These are phyloP conservation scores for Rhypophila decipiens DNA, from an alignment of 495 filamentous ascomycete species.

Conservation along the genomic window DNA sequence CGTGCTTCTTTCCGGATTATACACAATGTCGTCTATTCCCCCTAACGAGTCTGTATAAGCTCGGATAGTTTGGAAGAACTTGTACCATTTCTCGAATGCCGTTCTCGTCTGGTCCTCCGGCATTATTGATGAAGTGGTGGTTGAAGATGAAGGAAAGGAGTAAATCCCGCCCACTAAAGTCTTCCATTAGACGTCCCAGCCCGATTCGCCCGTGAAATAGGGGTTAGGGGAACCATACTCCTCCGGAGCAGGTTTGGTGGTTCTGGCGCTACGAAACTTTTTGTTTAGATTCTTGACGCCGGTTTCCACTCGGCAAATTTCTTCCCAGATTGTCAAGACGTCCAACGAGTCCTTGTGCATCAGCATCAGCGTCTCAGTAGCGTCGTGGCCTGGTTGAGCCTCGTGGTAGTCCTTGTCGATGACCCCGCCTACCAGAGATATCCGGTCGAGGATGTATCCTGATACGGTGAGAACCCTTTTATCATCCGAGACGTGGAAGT, in stretches of 20 bases:
- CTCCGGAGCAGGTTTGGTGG: too few species aligned
- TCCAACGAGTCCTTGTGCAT: background rate
- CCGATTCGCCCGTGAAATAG: background rate
- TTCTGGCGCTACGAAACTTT: too few species aligned
- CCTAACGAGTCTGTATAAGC: background rate
- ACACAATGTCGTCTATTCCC: background rate
- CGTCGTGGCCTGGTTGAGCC: background rate
- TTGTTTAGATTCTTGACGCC: background rate
- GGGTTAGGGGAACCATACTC: too few species aligned
- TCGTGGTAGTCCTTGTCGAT: background rate
- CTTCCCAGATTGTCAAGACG: background rate
- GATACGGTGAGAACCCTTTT: background rate
- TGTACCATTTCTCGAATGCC: background rate
- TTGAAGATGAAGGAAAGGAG: too few species aligned
- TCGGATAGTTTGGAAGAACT: background rate
- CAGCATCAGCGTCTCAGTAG: background rate
- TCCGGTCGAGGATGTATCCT: constrained; percentile 1
- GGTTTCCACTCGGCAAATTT: background rate
- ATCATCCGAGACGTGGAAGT: background rate
- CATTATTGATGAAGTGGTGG: too few species aligned
- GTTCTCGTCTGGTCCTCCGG: background rate
- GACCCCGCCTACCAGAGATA: background rate
- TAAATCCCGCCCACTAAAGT: background rate
- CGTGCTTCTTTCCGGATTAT: background rate
- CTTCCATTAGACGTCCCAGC: background rate